Percentiles rank a stretch among this genome's conserved stretches.
These are phyloP conservation scores for Zelonia costaricensis DNA, from an alignment of 208 protist genomes.

Conservation along the genomic window DNA sequence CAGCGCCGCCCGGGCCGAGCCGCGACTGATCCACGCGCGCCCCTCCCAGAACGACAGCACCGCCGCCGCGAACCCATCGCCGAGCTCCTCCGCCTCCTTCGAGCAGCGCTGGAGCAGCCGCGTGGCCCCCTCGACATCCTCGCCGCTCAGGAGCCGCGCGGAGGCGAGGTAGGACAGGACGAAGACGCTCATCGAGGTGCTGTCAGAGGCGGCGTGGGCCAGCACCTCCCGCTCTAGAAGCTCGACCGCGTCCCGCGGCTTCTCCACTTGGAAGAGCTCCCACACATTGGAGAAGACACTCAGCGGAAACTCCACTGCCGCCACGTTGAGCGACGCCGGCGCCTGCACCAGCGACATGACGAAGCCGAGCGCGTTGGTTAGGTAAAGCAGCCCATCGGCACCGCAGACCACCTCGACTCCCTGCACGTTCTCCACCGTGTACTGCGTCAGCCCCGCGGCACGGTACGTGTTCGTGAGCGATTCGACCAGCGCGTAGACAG, in stretches of 20 bases:
- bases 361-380: constrained; percentile 56
- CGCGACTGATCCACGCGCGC: constrained; percentile 28
- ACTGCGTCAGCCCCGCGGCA: constrained; percentile 11
- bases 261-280: constrained; percentile 19
- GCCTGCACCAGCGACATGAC: constrained; percentile 24
- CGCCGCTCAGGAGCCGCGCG: constrained; percentile 24
- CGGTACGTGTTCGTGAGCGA: constrained; percentile 16
- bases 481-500: constrained; percentile 6
- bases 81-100: constrained; percentile 15
- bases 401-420: constrained; percentile 44
- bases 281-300: constrained; percentile 14
- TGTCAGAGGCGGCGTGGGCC: constrained; percentile 9
- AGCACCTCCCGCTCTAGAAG: constrained; percentile 40
- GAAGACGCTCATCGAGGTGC: constrained; percentile 18
- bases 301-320: background rate
- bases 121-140: constrained; percentile 23
- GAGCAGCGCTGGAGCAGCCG: constrained; percentile 29
- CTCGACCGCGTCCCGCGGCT: constrained; percentile 29
- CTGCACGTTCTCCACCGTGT: constrained; percentile 10
- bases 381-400: constrained; percentile 44
- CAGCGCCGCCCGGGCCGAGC: constrained; percentile 30
- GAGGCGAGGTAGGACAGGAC: constrained; percentile 19
- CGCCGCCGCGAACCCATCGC: background rate
- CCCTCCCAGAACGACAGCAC: constrained; percentile 22
- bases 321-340: constrained; percentile 7